Conservation (phyloP, 192 early-diverging fungal species). For the Podila epigama region DNA sequence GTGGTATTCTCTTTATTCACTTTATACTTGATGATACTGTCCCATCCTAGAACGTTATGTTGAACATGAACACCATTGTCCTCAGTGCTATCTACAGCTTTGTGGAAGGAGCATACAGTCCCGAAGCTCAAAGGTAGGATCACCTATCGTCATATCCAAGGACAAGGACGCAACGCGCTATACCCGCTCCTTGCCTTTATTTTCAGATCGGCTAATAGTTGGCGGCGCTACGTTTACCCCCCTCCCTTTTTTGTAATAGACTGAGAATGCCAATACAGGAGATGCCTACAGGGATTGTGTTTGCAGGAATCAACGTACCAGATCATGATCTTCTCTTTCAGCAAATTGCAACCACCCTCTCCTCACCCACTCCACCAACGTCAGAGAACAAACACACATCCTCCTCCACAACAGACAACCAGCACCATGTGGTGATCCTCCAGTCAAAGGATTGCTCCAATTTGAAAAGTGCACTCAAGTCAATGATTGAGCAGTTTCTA, state of each 20-base stretch:
- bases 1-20: no score
- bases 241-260: conserved; percentile 10
- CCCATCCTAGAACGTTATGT: conserved; percentile 60
- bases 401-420: background rate
- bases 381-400: background rate
- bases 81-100: conserved; percentile 66
- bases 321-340: conserved; percentile 79
- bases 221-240: conserved; percentile 7
- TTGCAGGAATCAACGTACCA: conserved; percentile 75
- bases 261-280: conserved; percentile 66
- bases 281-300: conserved; percentile 75
- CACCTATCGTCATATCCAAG: no score
- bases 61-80: conserved; percentile 65
- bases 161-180: no score
- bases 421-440: conserved; percentile 64
- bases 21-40: no score
- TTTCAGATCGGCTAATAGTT: conserved; percentile 5
- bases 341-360: conserved; percentile 56
- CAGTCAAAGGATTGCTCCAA: conserved; percentile 74
- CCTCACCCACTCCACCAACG: conserved; percentile 29
- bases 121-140: conserved; percentile 16
- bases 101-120: conserved; percentile 61
- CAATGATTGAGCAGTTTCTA: conserved; percentile 76
- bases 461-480: conserved; percentile 65
- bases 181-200: background rate